Percentiles rank a stretch among this genome's conserved stretches.
Conservation (phyloP, 2,329 filamentous ascomycete genomes). For the Plenodomus lindquistii region DNA sequence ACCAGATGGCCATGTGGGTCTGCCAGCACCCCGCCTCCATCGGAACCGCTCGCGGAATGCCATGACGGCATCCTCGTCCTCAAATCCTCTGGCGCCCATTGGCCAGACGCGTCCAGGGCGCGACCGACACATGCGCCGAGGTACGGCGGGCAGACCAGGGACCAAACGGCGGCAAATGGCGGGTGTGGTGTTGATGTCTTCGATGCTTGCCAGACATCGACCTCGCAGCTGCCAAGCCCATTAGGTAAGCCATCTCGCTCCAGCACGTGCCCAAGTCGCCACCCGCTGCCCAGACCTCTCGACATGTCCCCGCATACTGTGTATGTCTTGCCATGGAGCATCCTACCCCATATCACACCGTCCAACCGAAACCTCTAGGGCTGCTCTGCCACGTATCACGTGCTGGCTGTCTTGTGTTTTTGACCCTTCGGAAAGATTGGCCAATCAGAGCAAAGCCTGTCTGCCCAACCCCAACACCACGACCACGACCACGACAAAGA, state of each 20-base stretch:
- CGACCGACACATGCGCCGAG: neutral
- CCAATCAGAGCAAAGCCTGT: too few relatives aligned
- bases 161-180: neutral
- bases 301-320: neutral
- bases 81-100: neutral
- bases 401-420: too few relatives aligned
- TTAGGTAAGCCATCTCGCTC: neutral
- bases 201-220: too few relatives aligned
- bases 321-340: neutral
- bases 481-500: too few relatives aligned
- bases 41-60: neutral
- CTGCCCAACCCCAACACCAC: too few relatives aligned
- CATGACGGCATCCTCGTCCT: neutral
- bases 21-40: neutral
- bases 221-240: too few relatives aligned
- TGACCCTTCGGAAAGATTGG: too few relatives aligned
- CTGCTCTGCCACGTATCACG: too few relatives aligned
- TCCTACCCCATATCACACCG: conserved; percentile 9
- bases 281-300: too few relatives aligned
- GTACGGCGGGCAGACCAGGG: neutral
- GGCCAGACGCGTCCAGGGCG: neutral
- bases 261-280: neutral
- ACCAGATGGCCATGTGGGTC: neutral
- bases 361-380: too few relatives aligned
- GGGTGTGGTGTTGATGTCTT: too few relatives aligned